Base-by-base conservation (phyloP, 169 alveolate species). In the Eimeria praecox region DNA sequence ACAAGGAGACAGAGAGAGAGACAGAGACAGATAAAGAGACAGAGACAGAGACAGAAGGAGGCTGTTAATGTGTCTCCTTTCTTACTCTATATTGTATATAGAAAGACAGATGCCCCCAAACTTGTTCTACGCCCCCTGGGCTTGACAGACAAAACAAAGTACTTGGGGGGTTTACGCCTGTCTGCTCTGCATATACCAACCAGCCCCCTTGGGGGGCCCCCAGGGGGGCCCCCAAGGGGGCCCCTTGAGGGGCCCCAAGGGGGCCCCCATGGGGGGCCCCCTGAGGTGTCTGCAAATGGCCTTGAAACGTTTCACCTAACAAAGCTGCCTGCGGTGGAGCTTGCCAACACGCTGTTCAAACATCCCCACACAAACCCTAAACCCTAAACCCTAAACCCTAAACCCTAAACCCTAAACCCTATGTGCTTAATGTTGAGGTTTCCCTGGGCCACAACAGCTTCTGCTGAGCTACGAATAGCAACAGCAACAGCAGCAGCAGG, bases 161-260 rank as follows among this genome's bases (percentile, higher is more conserved):
- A 78, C 69, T 78, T 4, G 89, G 89, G 54, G 89, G 89, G 69
- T 38, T 46, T 38, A 78, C 89, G 18, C 89, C 89, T 24, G 89
- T 78, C 66, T 78, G 89, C 66, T 78, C 89, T 38, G 20, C 89
- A 42, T 78, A 78, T 30, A 78, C 89, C 62, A 78, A 40, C 89
- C 89, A 78, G 16, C 89, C 89, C 33, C 89, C 89, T 16, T 44
- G 89, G 62, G 89, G 62, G 62, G n/a, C 89, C 89, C 89, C 89
- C 69, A 78, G 40, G 38, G 49, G 89, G 66, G n/a, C 89, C 49
- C 89, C 59, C 35, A 2, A 14, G 83, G 83, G 83, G 62, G 89
- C 38, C 62, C 69, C 69, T 22, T 12, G 30, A n/a, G 89, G 89
- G 20, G 20, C 89, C 62, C 89, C 89, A 40, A 78, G 40, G 38